Conservation (phyloP, 1,284 basidiomycete genomes). For the Marasmius tenuissimus region DNA sequence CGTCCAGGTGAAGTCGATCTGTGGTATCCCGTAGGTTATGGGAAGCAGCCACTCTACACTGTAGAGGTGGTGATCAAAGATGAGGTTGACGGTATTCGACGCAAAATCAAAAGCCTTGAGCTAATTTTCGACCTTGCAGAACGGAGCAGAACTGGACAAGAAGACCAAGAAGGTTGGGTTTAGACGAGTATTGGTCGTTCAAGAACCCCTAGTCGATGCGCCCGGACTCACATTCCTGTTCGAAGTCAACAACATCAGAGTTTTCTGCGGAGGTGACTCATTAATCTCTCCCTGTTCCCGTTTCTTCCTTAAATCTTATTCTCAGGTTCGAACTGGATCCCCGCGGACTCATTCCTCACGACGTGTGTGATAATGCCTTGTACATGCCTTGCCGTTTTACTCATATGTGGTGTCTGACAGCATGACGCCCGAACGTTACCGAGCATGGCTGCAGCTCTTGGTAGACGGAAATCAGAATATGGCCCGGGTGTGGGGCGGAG, state of each 20-base stretch:
- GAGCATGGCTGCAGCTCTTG: conserved; percentile 71
- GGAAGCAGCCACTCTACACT: conserved; percentile 75
- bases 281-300: background rate
- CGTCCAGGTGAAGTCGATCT: conserved; percentile 57
- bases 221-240: conserved; percentile 84
- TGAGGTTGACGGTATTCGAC: conserved; percentile 35
- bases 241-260: conserved; percentile 81
- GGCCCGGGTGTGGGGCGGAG: conserved; percentile 83
- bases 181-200: conserved; percentile 71
- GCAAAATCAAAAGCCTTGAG: background rate
- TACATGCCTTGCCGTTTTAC: background rate
- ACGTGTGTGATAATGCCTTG: conserved; percentile 42
- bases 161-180: conserved; percentile 69
- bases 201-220: conserved; percentile 73
- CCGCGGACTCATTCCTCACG: conserved; percentile 85
- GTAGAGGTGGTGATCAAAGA: conserved; percentile 54
- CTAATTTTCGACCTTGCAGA: conserved; percentile 29
- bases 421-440: conserved; percentile 59
- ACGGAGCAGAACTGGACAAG: conserved; percentile 48
- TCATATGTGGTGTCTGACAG: conserved; percentile 23
- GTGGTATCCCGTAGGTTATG: conserved; percentile 87
- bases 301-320: background rate
- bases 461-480: conserved; percentile 85
- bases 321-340: conserved; percentile 89
- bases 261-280: conserved; percentile 80